Evolutionary conservation across 352 stramenopile genomes (phyloP).

Genomic region (Phytophthora fragariae): DNA sequence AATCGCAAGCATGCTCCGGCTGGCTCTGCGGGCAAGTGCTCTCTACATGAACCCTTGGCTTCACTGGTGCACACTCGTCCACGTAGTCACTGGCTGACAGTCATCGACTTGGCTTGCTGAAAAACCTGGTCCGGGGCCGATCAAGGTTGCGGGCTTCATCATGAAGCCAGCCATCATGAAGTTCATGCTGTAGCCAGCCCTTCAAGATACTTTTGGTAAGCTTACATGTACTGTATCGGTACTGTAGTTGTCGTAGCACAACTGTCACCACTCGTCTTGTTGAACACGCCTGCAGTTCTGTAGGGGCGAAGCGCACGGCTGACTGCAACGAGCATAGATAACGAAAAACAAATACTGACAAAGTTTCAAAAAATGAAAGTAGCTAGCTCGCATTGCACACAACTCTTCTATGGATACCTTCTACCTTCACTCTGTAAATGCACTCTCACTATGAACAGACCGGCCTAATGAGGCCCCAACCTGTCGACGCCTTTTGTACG

Average conservation of each 20-base stretch:
- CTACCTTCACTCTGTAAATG: constrained; percentile 22
- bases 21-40: background rate
- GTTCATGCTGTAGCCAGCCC: background rate
- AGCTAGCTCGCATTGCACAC: constrained; percentile 28
- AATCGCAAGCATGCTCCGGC: constrained; percentile 1
- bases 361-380: constrained; percentile 20
- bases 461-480: constrained; percentile 13
- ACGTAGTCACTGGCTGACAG: background rate
- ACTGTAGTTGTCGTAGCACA: too few relatives aligned
- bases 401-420: constrained; percentile 39
- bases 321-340: background rate
- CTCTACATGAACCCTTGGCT: background rate
- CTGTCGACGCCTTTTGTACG: constrained; percentile 19
- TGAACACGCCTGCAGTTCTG: background rate
- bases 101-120: background rate
- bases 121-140: background rate
- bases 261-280: background rate
- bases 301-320: background rate
- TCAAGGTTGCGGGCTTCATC: background rate
- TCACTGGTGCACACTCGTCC: constrained; percentile 7
- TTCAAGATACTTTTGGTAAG: background rate
- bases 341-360: background rate
- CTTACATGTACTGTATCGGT: too few relatives aligned
- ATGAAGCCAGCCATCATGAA: too few relatives aligned
- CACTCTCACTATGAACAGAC: constrained; percentile 42